Percentiles rank a stretch among this genome's conserved stretches.
These are phyloP conservation scores for Rhynchospora tenuis DNA, from an alignment of 176 grass and related monocot genomes.

Conservation along the genomic window DNA sequence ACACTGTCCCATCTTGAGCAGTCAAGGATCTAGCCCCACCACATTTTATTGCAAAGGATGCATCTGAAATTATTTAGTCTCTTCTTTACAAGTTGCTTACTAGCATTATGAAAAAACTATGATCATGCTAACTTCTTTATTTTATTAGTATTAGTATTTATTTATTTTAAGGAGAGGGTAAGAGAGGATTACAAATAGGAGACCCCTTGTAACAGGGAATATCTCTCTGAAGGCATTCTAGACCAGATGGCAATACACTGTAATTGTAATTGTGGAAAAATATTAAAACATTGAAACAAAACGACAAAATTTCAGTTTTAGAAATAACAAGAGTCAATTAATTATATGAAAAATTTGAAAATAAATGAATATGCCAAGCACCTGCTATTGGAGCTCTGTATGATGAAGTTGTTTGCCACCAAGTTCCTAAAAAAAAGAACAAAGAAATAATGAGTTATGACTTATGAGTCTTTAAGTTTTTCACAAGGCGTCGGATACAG, in stretches of 20 bases:
- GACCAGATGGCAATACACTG: conserved; percentile 50
- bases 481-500: neutral
- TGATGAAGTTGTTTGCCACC: conserved; percentile 71
- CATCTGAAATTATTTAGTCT: conserved; percentile 36
- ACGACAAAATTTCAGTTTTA: neutral
- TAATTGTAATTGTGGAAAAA: conserved; percentile 10
- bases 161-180: no score
- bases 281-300: neutral
- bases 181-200: conserved; percentile 44
- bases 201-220: conserved; percentile 47
- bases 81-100: neutral
- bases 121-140: neutral
- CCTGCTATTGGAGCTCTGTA: conserved; percentile 59
- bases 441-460: neutral
- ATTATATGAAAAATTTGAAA: neutral
- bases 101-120: neutral
- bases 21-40: conserved; percentile 40
- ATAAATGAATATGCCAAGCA: conserved; percentile 13
- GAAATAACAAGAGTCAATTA: neutral
- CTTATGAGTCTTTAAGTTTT: no score
- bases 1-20: conserved; percentile 43
- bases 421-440: conserved; percentile 53
- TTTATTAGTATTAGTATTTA: neutral
- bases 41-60: conserved; percentile 60
- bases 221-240: conserved; percentile 56